Evolutionary conservation across 352 stramenopile species (phyloP).

Genomic region (Pythium pectinolyticum): DNA sequence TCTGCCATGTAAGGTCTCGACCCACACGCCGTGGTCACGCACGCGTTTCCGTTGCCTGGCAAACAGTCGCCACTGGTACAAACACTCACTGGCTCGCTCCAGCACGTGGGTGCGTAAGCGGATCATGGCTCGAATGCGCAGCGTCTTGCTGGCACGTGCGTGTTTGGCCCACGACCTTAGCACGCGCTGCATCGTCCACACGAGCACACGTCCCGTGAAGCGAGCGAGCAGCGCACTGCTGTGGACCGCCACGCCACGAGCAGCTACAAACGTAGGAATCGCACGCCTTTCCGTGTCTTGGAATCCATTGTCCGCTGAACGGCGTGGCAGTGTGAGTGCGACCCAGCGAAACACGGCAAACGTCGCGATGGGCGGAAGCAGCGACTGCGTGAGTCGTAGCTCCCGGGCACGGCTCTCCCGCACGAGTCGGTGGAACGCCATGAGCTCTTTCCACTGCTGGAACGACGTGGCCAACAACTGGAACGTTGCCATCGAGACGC

Average conservation of each 20-base stretch:
- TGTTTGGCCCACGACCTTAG: constrained; percentile 21
- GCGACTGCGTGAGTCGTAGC: constrained; percentile 20
- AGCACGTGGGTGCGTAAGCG: constrained; percentile 31
- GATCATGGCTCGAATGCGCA: constrained; percentile 31
- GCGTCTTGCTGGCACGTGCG: constrained; percentile 4
- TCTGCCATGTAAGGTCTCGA: constrained; percentile 34
- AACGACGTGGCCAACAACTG: constrained; percentile 40
- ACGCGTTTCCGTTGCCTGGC: constrained; percentile 29
- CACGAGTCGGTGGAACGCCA: constrained; percentile 35
- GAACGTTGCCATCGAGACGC: constrained; percentile 3
- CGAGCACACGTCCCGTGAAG: constrained; percentile 20
- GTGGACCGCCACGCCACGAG: constrained; percentile 5
- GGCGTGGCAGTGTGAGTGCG: constrained; percentile 33
- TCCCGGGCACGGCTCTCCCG: constrained; percentile 30
- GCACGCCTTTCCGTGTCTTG: constrained; percentile 20
- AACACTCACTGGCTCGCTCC: constrained; percentile 39
- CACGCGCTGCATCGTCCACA: constrained; percentile 24
- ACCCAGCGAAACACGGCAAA: constrained; percentile 57
- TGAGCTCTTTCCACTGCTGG: constrained; percentile 46
- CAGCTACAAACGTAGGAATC: constrained; percentile 36
- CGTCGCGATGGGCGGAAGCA: constrained; percentile 36
- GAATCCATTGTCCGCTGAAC: constrained; percentile 27
- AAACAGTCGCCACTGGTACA: constrained; percentile 46
- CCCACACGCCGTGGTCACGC: constrained; percentile 36
- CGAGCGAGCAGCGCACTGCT: constrained; percentile 13